A percentile compares a stretch with the other conserved stretches of the same genome.
phyloP scores from a whole-genome alignment of 1,284 basidiomycete genomes.

The Pyrrhoderma noxium region DNA sequence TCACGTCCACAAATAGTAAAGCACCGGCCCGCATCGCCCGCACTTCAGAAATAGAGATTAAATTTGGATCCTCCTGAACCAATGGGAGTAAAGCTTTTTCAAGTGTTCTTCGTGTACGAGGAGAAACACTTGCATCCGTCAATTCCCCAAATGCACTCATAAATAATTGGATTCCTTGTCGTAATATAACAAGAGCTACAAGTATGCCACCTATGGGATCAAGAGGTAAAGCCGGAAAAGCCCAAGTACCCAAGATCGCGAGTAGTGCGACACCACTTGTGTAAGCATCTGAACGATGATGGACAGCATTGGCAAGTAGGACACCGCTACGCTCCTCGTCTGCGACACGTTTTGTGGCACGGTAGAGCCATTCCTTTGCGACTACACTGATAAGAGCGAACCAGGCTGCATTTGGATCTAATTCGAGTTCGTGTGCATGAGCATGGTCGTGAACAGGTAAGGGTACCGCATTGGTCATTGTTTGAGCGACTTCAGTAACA shows the following conservation, averaged over 20 bases:
- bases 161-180: constrained; percentile 73
- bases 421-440: constrained; percentile 38
- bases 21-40: constrained; percentile 77
- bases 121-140: constrained; percentile 77
- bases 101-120: constrained; percentile 46
- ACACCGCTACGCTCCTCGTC: constrained; percentile 87
- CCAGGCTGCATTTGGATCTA: constrained; percentile 96
- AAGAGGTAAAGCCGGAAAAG: constrained; percentile 78
- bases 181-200: constrained; percentile 85
- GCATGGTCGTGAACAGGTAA: constrained; percentile 43
- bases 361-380: constrained; percentile 90
- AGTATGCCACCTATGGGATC: constrained; percentile 91
- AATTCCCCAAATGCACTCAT: constrained; percentile 74
- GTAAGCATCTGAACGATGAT: constrained; percentile 93
- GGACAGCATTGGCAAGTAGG: constrained; percentile 84
- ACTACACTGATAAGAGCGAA: constrained; percentile 80
- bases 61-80: constrained; percentile 27
- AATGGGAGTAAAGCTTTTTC: constrained; percentile 48
- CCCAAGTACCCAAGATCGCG: constrained; percentile 84
- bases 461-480: constrained; percentile 34
- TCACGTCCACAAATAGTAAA: constrained; percentile 66
- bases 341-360: constrained; percentile 82
- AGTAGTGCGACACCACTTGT: constrained; percentile 82
- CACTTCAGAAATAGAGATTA: constrained; percentile 44
- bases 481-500: constrained; percentile 48